Evolutionary conservation across 2,329 filamentous ascomycete species (phyloP).

Genomic region (Aplosporella prunicola): DNA sequence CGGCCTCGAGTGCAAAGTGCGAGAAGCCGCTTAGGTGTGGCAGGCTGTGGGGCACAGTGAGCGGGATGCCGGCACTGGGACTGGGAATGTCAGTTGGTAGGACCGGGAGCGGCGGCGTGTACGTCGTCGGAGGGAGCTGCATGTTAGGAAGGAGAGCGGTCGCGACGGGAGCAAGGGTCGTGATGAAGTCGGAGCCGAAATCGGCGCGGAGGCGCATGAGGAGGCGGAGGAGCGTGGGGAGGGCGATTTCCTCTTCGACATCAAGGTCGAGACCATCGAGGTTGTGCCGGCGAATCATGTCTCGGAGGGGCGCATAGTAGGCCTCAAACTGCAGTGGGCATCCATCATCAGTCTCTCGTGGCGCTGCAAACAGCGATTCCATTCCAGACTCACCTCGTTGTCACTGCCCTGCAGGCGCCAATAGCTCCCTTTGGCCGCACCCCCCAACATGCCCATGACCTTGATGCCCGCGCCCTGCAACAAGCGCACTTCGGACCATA

Average conservation of each 20-base stretch:
- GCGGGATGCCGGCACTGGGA: slow-evolving; percentile 21
- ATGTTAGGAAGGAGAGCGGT: slow-evolving; percentile 53
- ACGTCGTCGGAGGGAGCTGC: slow-evolving; percentile 18
- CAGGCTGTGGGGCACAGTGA: slow-evolving; percentile 25
- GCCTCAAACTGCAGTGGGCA: slow-evolving; percentile 50
- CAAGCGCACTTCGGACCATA: slow-evolving; percentile 70
- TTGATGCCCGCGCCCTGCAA: slow-evolving; percentile 67
- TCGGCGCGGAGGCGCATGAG: slow-evolving; percentile 45
- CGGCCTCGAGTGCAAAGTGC: slow-evolving; percentile 61
- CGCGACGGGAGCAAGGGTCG: slow-evolving; percentile 75
- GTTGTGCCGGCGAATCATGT: slow-evolving; percentile 50
- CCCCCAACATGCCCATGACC: slow-evolving; percentile 79
- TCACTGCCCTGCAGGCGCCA: slow-evolving; percentile 33
- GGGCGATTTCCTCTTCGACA: slow-evolving; percentile 60
- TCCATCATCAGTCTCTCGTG: background rate
- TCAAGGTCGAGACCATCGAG: slow-evolving; percentile 33
- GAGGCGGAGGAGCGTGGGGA: slow-evolving; percentile 50
- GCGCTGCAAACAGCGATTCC: background rate
- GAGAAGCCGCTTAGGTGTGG: slow-evolving; percentile 71
- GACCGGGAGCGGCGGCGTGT: slow-evolving; percentile 19
- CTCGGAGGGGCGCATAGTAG: slow-evolving; percentile 61
- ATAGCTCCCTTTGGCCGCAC: slow-evolving; percentile 69
- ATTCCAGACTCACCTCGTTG: slow-evolving; percentile 17
- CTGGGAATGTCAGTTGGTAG: slow-evolving; percentile 14
- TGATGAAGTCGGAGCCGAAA: slow-evolving; percentile 61